Percentiles rank a stretch among this genome's conserved stretches.
Evolutionary conservation across 495 filamentous ascomycete species (phyloP).

Genomic region (Tuber calosporum): DNA sequence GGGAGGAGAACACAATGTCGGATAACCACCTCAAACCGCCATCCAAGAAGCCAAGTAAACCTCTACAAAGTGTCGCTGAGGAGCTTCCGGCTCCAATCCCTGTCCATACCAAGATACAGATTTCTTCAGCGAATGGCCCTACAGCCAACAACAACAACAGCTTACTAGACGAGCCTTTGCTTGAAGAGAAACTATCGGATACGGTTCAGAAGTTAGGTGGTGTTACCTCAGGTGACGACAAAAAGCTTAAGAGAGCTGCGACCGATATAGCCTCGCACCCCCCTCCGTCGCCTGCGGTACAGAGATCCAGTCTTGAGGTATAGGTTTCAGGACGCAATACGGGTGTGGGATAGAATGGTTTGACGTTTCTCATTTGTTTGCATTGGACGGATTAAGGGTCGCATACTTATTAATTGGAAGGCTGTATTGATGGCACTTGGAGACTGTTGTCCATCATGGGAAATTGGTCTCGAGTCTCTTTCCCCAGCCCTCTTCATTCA

Average conservation of each 20-base stretch:
- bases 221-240: slow-evolving; percentile 30
- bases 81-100: slow-evolving; percentile 30
- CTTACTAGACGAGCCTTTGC: slow-evolving; percentile 35
- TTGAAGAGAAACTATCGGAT: slow-evolving; percentile 31
- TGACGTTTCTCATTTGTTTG: slow-evolving; percentile 12
- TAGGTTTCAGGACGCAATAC: slow-evolving; percentile 19
- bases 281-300: slow-evolving; percentile 20
- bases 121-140: slow-evolving; percentile 12
- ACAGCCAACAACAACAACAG: slow-evolving; percentile 27
- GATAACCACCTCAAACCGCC: slow-evolving; percentile 40
- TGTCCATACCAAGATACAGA: slow-evolving; percentile 29
- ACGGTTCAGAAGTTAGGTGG: slow-evolving; percentile 36
- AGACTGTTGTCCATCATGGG: not conserved
- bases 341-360: slow-evolving; percentile 7
- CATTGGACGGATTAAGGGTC: not conserved
- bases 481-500: not conserved
- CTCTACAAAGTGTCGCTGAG: slow-evolving; percentile 38
- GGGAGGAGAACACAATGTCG: slow-evolving; percentile 31
- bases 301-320: slow-evolving; percentile 22
- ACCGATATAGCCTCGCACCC: slow-evolving; percentile 29
- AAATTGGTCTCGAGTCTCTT: not conserved
- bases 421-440: not conserved
- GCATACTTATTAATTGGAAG: slow-evolving; percentile 1
- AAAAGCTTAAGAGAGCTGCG: slow-evolving; percentile 22
- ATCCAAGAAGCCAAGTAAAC: slow-evolving; percentile 36